These are phyloP conservation scores for Aspergillus luchuensis DNA, from an alignment of 2,329 filamentous ascomycete species.

Conservation along the genomic window DNA sequence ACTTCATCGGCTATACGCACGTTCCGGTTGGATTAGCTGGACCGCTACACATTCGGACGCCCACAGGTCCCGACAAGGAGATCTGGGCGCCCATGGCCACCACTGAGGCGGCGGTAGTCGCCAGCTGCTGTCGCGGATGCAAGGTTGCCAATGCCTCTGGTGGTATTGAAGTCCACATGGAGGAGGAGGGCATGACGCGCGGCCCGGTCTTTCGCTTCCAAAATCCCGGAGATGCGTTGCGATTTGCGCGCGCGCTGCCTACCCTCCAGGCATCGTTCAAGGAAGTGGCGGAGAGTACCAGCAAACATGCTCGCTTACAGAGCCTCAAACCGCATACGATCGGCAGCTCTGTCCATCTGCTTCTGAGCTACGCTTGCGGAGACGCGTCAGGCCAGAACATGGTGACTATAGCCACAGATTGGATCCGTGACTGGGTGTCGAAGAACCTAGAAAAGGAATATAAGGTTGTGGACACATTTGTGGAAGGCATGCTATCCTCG, in stretches of 20 bases:
- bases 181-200: slow-evolving; percentile 26
- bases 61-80: background rate
- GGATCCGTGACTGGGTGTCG: slow-evolving; percentile 21
- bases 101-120: slow-evolving; percentile 30
- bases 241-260: slow-evolving; percentile 13
- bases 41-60: slow-evolving; percentile 1
- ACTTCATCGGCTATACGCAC: slow-evolving; percentile 13
- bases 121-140: slow-evolving; percentile 34
- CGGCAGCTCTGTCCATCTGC: slow-evolving; percentile 26
- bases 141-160: slow-evolving; percentile 28
- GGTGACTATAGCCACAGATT: slow-evolving; percentile 34
- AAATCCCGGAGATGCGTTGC: slow-evolving; percentile 21
- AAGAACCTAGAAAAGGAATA: background rate
- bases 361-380: slow-evolving; percentile 28
- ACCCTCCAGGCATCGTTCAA: background rate
- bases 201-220: slow-evolving; percentile 29
- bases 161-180: slow-evolving; percentile 19
- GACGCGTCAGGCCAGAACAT: slow-evolving; percentile 36
- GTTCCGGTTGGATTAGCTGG: slow-evolving; percentile 13
- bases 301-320: slow-evolving; percentile 10
- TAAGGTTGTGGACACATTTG: slow-evolving; percentile 9
- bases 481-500: slow-evolving; percentile 28
- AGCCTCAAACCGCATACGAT: slow-evolving; percentile 22
- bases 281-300: slow-evolving; percentile 6
- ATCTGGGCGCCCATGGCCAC: slow-evolving; percentile 34